Evolutionary conservation across 768 basidiomycete species (phyloP), one percentile per base, ranked within the genome.

Genomic region (Lactarius quietus): DNA sequence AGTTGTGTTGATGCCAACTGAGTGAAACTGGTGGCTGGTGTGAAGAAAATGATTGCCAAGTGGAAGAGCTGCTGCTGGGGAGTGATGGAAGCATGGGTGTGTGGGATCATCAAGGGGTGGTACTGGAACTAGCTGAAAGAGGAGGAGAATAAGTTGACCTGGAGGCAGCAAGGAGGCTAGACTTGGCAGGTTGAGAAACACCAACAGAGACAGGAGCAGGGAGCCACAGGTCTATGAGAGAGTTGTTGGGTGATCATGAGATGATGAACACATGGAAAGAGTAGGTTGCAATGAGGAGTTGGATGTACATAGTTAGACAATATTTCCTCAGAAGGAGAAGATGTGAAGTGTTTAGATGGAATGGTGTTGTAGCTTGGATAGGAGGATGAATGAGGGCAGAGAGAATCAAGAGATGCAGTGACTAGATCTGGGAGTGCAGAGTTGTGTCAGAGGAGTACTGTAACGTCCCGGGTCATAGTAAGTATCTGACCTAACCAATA

Each of bases 351-450:
- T 66, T 66, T 66, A 62, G 65, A 45, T 62, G 56, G 65, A 66
- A 66, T 66, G 65, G 39, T 66, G 65, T 62, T 58, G 61, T 58
- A 66, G 65, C 65, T 66, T 62, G 65, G 65, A 54, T 66, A 66
- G 65, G 65, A 41, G 45, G 61, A 62, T n/a, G 65, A 66, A 9
- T 61, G 65, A 62, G 54, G 57, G 52, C 61, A 61, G 39, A 58
- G 58, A n/a, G n/a, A n/a, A n/a, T n/a, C n/a, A n/a, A n/a, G n/a
- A 51, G 57, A 52, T 63, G 58, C 54, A 54, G 57, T 61, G 68
- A 57, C 66, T 62, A 58, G 68, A 58, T 67, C 64, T 52, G 66
- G 61, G 64, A 61, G 64, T 18, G 60, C 53, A 59, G 66, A 51
- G 66, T 63, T 58, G 23, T 57, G 64, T 53, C 57, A 59, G 59